Conservation (phyloP, 768 basidiomycete genomes). For the Pleurotus pulmonarius region DNA sequence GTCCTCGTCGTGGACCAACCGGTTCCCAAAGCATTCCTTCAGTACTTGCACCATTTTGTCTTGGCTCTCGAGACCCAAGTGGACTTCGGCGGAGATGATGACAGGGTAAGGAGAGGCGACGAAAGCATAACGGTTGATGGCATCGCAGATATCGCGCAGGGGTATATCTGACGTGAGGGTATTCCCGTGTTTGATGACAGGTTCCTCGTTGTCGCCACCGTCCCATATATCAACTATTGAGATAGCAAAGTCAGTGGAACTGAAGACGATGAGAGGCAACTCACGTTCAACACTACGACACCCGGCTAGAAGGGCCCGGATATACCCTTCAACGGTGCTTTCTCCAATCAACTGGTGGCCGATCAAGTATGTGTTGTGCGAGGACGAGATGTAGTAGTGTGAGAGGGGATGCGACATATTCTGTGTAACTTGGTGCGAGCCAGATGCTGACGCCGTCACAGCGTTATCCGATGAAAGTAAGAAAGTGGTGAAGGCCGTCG, state of each 20-base stretch:
- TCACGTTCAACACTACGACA: slow-evolving; percentile 92
- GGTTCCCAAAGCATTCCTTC: slow-evolving; percentile 43
- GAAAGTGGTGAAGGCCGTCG: slow-evolving; percentile 74
- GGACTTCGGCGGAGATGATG: slow-evolving; percentile 91
- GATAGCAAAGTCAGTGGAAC: not conserved
- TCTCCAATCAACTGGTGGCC: slow-evolving; percentile 85
- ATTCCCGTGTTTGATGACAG: slow-evolving; percentile 85
- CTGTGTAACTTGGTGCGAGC: slow-evolving; percentile 43
- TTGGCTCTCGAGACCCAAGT: slow-evolving; percentile 78
- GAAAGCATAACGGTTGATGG: slow-evolving; percentile 88
- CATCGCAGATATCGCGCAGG: slow-evolving; percentile 75
- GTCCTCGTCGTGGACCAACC: slow-evolving; percentile 22
- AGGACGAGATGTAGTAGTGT: slow-evolving; percentile 86
- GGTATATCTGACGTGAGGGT: slow-evolving; percentile 84
- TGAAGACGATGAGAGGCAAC: slow-evolving; percentile 17
- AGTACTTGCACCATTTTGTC: slow-evolving; percentile 76
- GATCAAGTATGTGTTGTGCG: slow-evolving; percentile 90
- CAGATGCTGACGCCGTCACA: slow-evolving; percentile 34
- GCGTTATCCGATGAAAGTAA: slow-evolving; percentile 78
- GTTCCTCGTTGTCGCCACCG: slow-evolving; percentile 89
- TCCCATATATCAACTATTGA: slow-evolving; percentile 86
- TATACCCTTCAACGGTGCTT: slow-evolving; percentile 90
- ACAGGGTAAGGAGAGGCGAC: slow-evolving; percentile 88
- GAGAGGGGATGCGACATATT: slow-evolving; percentile 87
- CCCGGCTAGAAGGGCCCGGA: slow-evolving; percentile 82